Evolutionary conservation across 805 yeast genomes (phyloP).

Genomic region (Zygosaccharomyces bailii): DNA sequence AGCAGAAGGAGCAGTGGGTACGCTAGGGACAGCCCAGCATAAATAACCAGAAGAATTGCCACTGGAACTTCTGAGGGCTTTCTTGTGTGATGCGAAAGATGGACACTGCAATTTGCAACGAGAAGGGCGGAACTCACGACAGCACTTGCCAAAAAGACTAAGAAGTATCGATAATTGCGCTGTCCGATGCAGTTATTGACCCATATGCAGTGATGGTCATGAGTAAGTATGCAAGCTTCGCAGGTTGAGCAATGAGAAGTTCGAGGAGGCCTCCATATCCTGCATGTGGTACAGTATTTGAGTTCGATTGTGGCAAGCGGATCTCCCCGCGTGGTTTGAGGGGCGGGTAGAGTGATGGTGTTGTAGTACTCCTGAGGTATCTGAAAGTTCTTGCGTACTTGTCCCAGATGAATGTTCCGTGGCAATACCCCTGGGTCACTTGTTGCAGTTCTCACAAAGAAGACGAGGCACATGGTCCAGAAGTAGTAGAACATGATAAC

Average conservation of each 20-base stretch:
- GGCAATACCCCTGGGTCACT: constrained; percentile 74
- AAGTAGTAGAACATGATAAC: constrained; percentile 57
- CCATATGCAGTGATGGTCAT: constrained; percentile 72
- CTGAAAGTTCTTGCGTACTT: constrained; percentile 32
- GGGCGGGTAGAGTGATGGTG: constrained; percentile 47
- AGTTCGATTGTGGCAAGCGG: constrained; percentile 43
- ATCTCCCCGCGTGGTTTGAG: constrained; percentile 9
- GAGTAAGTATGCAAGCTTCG: constrained; percentile 55
- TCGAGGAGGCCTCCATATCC: constrained; percentile 73
- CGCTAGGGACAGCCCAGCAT: constrained; percentile 42
- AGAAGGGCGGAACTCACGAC: constrained; percentile 33
- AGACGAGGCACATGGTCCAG: constrained; percentile 48
- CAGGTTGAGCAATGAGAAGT: constrained; percentile 73
- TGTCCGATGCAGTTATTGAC: constrained; percentile 75
- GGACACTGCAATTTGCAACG: constrained; percentile 24
- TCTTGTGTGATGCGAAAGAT: constrained; percentile 18
- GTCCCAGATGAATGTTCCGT: constrained; percentile 56
- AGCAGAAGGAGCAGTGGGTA: constrained; percentile 55
- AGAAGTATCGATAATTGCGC: constrained; percentile 62
- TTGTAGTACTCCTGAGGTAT: constrained; percentile 59
- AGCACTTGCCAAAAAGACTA: constrained; percentile 45
- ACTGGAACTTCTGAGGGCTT: constrained; percentile 33
- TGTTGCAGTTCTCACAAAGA: constrained; percentile 52
- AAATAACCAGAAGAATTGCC: constrained; percentile 52
- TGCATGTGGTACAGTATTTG: constrained; percentile 62